Evolutionary conservation across 2,329 filamentous ascomycete species (phyloP).

Genomic region (Pseudocercospora eumusae): DNA sequence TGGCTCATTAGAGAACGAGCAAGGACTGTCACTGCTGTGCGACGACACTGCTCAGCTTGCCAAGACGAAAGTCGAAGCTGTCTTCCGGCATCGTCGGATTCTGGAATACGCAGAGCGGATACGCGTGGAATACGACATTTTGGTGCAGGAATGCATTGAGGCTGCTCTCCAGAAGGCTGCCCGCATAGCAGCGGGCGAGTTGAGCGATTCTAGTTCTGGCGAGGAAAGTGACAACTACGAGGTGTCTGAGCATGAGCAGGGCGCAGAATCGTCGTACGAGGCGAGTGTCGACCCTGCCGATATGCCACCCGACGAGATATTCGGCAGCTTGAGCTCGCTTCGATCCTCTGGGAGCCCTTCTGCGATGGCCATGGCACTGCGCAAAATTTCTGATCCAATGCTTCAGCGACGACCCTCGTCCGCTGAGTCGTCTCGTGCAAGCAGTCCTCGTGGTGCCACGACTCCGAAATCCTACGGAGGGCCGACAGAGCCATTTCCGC

Average conservation of each 20-base stretch:
- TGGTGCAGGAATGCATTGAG: slow-evolving; percentile 94
- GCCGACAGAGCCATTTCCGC: slow-evolving; percentile 53
- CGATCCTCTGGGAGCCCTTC: slow-evolving; percentile 42
- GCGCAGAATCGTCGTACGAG: slow-evolving; percentile 39
- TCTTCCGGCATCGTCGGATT: slow-evolving; percentile 86
- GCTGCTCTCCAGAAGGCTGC: slow-evolving; percentile 88
- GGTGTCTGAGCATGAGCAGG: slow-evolving; percentile 27
- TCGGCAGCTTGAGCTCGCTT: slow-evolving; percentile 24
- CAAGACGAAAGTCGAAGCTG: slow-evolving; percentile 86
- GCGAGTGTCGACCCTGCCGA: slow-evolving; percentile 50
- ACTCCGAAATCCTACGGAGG: slow-evolving; percentile 81
- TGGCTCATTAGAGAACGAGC: slow-evolving; percentile 89
- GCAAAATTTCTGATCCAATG: slow-evolving; percentile 55
- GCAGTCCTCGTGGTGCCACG: slow-evolving; percentile 78
- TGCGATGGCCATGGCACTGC: slow-evolving; percentile 59
- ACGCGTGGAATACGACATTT: slow-evolving; percentile 84
- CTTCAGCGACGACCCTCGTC: slow-evolving; percentile 59
- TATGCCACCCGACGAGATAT: slow-evolving; percentile 26
- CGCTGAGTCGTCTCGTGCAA: slow-evolving; percentile 77
- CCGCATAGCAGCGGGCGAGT: slow-evolving; percentile 78
- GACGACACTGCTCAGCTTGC: slow-evolving; percentile 84
- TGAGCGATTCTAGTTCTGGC: slow-evolving; percentile 69
- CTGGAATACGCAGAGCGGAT: slow-evolving; percentile 96
- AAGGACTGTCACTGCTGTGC: slow-evolving; percentile 83
- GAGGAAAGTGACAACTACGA: slow-evolving; percentile 32